phyloP scores from a whole-genome alignment of 305 asterid species.

The Fraxinus albicans region DNA sequence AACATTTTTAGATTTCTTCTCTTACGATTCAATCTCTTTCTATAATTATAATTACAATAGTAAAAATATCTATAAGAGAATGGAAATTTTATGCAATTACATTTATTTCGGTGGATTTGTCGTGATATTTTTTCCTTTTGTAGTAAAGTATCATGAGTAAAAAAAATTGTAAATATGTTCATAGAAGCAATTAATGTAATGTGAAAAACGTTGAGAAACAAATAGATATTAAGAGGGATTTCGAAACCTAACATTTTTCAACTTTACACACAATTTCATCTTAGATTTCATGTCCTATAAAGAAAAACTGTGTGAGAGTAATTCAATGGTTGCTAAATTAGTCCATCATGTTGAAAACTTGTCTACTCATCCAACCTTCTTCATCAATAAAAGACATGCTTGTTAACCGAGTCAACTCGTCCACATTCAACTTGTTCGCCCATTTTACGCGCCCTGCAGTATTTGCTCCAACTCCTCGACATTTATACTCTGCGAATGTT shows the following conservation, averaged over 20 bases:
- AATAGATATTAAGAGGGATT: neutral
- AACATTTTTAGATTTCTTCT: no score
- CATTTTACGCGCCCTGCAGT: slow-evolving; percentile 55
- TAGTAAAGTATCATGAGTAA: neutral
- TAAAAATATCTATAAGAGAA: no score
- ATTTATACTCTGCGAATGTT: slow-evolving; percentile 53
- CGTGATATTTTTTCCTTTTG: neutral
- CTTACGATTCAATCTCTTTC: no score
- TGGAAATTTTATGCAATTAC: neutral
- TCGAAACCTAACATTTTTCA: neutral
- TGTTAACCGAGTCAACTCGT: slow-evolving; percentile 24
- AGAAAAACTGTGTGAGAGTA: neutral
- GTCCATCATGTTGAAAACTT: slow-evolving; percentile 17
- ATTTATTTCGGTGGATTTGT: neutral
- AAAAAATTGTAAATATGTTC: neutral
- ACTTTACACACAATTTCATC: neutral
- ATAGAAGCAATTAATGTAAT: neutral
- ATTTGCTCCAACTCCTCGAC: slow-evolving; percentile 61
- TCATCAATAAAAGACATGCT: slow-evolving; percentile 50
- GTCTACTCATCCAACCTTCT: slow-evolving; percentile 56
- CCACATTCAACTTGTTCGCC: slow-evolving; percentile 38
- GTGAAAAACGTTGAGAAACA: neutral
- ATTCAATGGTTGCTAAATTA: neutral
- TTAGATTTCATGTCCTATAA: neutral
- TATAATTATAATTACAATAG: no score